Percentiles rank a stretch among this genome's conserved stretches.
phyloP scores from a whole-genome alignment of 2,329 filamentous ascomycete genomes.

The Cercospora sojina region DNA sequence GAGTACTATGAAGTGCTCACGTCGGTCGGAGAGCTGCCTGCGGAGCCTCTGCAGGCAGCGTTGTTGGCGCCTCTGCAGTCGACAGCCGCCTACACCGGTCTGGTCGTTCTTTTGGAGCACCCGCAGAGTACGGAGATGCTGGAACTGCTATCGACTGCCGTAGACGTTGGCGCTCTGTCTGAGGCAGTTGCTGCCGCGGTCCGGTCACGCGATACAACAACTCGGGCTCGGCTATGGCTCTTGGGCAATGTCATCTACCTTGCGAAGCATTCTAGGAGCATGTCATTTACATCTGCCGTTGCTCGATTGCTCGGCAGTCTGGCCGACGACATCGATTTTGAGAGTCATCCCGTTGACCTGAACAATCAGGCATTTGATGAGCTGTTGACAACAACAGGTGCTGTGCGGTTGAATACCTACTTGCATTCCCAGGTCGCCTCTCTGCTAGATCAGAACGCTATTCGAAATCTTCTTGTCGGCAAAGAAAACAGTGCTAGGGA shows the following conservation, averaged over 20 bases:
- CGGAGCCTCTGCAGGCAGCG: slow-evolving; percentile 33
- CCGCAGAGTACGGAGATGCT: slow-evolving; percentile 34
- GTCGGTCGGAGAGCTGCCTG: slow-evolving; percentile 22
- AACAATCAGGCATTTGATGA: slow-evolving; percentile 42
- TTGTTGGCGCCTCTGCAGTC: slow-evolving; percentile 36
- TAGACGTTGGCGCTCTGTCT: slow-evolving; percentile 29
- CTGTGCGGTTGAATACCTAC: slow-evolving; percentile 46
- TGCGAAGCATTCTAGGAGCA: slow-evolving; percentile 21
- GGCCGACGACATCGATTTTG: slow-evolving; percentile 57
- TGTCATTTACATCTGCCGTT: slow-evolving; percentile 56
- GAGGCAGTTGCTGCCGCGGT: slow-evolving; percentile 21
- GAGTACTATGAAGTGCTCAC: slow-evolving; percentile 37
- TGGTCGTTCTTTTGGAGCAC: slow-evolving; percentile 31
- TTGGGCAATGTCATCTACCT: slow-evolving; percentile 58
- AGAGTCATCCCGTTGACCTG: slow-evolving; percentile 37
- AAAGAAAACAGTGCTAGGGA: slow-evolving; percentile 45
- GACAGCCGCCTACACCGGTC: slow-evolving; percentile 30
- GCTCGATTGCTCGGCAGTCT: slow-evolving; percentile 57
- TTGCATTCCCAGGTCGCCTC: slow-evolving; percentile 66
- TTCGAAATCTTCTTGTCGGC: slow-evolving; percentile 50
- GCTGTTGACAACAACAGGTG: slow-evolving; percentile 44
- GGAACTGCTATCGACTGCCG: slow-evolving; percentile 25
- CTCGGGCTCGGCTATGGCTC: slow-evolving; percentile 54
- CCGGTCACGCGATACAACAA: slow-evolving; percentile 6
- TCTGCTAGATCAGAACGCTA: slow-evolving; percentile 72